Base-by-base conservation (phyloP, 1,284 basidiomycete species). In the Malassezia pachydermatis region DNA sequence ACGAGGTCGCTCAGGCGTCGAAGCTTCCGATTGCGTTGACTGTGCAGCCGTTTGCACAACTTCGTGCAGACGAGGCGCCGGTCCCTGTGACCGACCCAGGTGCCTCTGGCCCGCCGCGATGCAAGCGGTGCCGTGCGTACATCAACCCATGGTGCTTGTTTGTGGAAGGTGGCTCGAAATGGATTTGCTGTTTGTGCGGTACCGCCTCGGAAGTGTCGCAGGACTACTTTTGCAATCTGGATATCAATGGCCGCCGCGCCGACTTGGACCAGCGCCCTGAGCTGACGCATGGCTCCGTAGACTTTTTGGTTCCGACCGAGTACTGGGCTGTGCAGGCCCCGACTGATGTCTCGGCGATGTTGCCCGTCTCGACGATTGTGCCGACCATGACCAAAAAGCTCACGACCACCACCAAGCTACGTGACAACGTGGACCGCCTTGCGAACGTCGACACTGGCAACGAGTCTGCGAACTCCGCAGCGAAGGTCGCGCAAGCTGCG, bases 141-240 rank as follows among this genome's bases (percentile, higher is more conserved):
- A 79, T 99, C 65, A 98, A 96, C 70, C 84, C 90, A 0, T 98
- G 89, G 89, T 88, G 84, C 67, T 77, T 78, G 25, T 98, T 87
- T 79, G 76, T 81, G 14, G 80, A 86, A 29, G 87, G 86, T 8
- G 94, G 94, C 3, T 79, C 80, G 54, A 80, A 78, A 59, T 98
- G 89, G 86, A 81, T 79, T 59, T 99, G 94, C 73, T 98, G 96
- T 75, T 72, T 99, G 4, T 99, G 94, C 73, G 76, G 78, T 7
- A 79, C 81, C 53, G 79, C 84, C 58, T 89, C 86, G 17, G 78
- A 82, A 75, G 88, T 68, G 8, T 54, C 60, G 8, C 51, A 59
- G 30, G 82, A 84, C 49, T 95, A 95, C 74, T 95, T 88, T 68
- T 84, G 81, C 62, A 83, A 85, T 62, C 76, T 96, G 29, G 86